Percentiles rank a stretch among this genome's conserved stretches.
Evolutionary conservation across 2,329 filamentous ascomycete species (phyloP).

Genomic region (Rachicladosporium sp.): DNA sequence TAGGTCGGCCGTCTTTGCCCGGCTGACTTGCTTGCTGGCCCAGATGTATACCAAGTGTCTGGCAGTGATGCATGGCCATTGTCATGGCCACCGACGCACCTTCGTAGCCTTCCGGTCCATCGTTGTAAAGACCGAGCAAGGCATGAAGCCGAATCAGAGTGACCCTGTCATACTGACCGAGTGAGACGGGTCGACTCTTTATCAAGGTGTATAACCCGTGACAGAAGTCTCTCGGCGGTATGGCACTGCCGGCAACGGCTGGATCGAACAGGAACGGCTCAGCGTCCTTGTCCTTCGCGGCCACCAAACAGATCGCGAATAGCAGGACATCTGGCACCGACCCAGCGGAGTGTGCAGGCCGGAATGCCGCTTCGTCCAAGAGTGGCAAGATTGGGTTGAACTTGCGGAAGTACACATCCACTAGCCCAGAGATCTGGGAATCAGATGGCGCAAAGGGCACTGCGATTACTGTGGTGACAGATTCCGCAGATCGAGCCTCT

Average conservation of each 20-base stretch:
- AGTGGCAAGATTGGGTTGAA: conserved; percentile 37
- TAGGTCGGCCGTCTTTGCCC: conserved; percentile 18
- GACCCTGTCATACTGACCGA: conserved; percentile 33
- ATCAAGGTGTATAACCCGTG: conserved; percentile 32
- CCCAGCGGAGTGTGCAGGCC: conserved; percentile 24
- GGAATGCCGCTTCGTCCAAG: conserved; percentile 32
- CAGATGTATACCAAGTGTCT: conserved; percentile 37
- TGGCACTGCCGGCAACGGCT: conserved; percentile 20
- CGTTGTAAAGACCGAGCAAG: conserved; percentile 34
- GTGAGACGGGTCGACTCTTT: conserved; percentile 28
- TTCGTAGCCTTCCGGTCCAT: conserved; percentile 36
- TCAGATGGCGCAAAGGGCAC: conserved; percentile 16
- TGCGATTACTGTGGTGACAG: conserved; percentile 8
- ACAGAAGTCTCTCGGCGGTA: conserved; percentile 28
- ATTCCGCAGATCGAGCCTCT: conserved; percentile 15
- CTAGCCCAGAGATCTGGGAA: conserved; percentile 13
- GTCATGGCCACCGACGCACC: conserved; percentile 35
- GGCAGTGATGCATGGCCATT: conserved; percentile 38
- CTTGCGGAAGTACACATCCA: conserved; percentile 34
- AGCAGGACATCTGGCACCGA: conserved; percentile 27
- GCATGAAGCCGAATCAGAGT: conserved; percentile 36
- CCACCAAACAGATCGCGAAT: conserved; percentile 36
- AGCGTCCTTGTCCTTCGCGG: conserved; percentile 35
- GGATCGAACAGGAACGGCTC: conserved; percentile 15
- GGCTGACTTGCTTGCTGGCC: conserved; percentile 16